Evolutionary conservation across 1,139 yeast genomes (phyloP).

Genomic region (Zygosaccharomyces pseudobailii): DNA sequence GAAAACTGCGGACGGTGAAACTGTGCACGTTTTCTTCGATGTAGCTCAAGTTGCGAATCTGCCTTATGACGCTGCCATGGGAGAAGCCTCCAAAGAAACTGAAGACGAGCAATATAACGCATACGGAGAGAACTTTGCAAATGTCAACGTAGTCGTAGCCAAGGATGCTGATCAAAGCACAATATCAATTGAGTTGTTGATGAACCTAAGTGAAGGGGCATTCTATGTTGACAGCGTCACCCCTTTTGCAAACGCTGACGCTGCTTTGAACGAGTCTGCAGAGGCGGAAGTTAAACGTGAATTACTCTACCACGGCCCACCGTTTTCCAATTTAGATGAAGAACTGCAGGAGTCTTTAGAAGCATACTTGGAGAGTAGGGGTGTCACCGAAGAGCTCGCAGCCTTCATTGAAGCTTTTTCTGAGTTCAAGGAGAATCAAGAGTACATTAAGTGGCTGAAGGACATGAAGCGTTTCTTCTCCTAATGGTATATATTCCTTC

Average conservation of each 20-base stretch:
- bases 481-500: conserved; percentile 9
- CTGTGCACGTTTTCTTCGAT: conserved; percentile 73
- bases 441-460: conserved; percentile 77
- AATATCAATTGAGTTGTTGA: conserved; percentile 62
- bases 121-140: conserved; percentile 57
- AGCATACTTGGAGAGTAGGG: conserved; percentile 67
- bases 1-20: conserved; percentile 54
- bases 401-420: conserved; percentile 74
- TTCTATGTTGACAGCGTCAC: conserved; percentile 71
- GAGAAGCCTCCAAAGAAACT: conserved; percentile 38
- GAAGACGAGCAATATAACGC: conserved; percentile 47
- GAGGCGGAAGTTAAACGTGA: conserved; percentile 67
- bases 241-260: conserved; percentile 54
- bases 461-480: conserved; percentile 56
- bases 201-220: conserved; percentile 60
- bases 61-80: conserved; percentile 33
- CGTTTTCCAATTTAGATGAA: conserved; percentile 82
- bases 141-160: conserved; percentile 72
- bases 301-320: conserved; percentile 81
- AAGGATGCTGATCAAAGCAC: conserved; percentile 59
- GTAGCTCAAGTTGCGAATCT: conserved; percentile 72
- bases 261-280: conserved; percentile 55
- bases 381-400: conserved; percentile 69
- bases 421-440: conserved; percentile 78
- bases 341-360: conserved; percentile 75